Evolutionary conservation across 306 rosid species (phyloP).

Genomic region (Castanospermum australe): DNA sequence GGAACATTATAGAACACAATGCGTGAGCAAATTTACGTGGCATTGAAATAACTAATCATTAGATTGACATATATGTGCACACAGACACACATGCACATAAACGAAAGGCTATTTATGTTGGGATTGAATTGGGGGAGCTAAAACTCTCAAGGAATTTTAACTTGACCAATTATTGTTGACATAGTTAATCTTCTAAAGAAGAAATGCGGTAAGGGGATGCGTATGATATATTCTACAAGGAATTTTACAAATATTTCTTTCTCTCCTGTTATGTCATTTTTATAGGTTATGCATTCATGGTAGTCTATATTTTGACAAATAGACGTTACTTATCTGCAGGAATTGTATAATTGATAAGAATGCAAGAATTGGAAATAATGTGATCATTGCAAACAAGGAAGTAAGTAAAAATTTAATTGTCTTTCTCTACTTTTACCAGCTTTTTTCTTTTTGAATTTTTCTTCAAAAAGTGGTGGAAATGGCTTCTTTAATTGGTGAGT

Average conservation of each 20-base stretch:
- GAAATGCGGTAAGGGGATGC: neutral
- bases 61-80: neutral
- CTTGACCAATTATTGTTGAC: neutral
- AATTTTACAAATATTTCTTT: neutral
- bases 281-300: neutral
- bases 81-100: neutral
- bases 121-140: neutral
- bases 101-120: neutral
- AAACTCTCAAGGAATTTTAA: neutral
- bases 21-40: neutral
- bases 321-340: constrained; percentile 30
- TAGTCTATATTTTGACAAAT: constrained; percentile 1
- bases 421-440: neutral
- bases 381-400: constrained; percentile 50
- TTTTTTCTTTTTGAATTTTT: neutral
- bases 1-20: neutral
- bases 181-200: neutral
- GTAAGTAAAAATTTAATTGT: constrained; percentile 32
- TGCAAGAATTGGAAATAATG: constrained; percentile 53
- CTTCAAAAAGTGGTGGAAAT: neutral
- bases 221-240: neutral
- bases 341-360: constrained; percentile 57
- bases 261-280: neutral
- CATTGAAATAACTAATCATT: neutral
- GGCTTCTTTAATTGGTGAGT: neutral